These are phyloP conservation scores for Bertia moriformis DNA, from an alignment of 2,329 filamentous ascomycete genomes.

Conservation along the genomic window DNA sequence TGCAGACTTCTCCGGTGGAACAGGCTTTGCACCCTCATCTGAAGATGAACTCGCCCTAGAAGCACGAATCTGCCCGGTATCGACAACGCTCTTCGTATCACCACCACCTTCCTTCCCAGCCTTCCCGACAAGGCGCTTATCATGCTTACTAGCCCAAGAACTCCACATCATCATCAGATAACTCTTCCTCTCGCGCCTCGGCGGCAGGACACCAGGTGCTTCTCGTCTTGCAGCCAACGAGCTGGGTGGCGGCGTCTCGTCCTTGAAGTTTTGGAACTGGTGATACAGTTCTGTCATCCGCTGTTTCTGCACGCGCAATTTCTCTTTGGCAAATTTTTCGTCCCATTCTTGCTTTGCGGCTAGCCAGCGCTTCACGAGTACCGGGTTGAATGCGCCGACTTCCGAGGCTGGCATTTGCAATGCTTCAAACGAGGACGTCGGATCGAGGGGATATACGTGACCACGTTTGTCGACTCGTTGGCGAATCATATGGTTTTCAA, in stretches of 20 bases:
- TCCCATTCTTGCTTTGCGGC: constrained; percentile 62
- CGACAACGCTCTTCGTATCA: constrained; percentile 3
- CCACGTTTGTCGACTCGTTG: constrained; percentile 74
- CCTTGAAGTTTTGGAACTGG: constrained; percentile 59
- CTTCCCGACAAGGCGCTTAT: constrained; percentile 55
- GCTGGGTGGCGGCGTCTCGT: constrained; percentile 69
- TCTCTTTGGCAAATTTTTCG: constrained; percentile 51
- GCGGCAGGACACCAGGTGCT: constrained; percentile 19
- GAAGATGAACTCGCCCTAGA: neutral
- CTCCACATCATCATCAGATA: constrained; percentile 73
- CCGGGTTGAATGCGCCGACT: constrained; percentile 68
- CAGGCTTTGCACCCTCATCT: neutral
- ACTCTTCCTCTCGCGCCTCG: constrained; percentile 47
- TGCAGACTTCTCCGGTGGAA: neutral
- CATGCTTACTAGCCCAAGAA: constrained; percentile 77
- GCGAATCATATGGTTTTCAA: constrained; percentile 79
- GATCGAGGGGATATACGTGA: constrained; percentile 51
- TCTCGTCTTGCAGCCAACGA: constrained; percentile 62
- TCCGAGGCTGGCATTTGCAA: constrained; percentile 47
- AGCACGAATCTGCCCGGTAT: neutral
- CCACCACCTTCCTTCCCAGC: constrained; percentile 22
- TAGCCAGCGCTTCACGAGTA: constrained; percentile 73
- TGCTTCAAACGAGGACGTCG: constrained; percentile 46
- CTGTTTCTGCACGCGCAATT: constrained; percentile 58
- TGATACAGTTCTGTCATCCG: constrained; percentile 58